Percentiles rank a stretch among this genome's conserved stretches.
phyloP scores from a whole-genome alignment of 1,284 basidiomycete genomes.

The Pseudozyma hubeiensis region DNA sequence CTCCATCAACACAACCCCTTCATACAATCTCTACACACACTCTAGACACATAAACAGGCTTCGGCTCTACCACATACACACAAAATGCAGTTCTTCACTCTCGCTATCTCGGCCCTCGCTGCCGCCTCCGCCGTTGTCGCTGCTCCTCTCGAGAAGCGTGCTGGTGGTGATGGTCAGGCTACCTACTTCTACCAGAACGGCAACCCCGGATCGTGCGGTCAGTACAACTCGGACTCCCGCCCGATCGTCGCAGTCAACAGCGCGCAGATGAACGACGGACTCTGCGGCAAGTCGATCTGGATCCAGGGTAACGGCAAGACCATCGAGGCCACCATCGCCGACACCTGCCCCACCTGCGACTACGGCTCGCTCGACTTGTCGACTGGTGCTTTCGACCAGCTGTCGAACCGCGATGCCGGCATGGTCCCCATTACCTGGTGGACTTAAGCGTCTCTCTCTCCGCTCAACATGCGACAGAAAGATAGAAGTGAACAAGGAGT shows the following conservation, averaged over 20 bases:
- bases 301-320: conserved; percentile 50
- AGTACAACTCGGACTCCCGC: conserved; percentile 42
- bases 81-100: conserved; percentile 53
- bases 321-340: conserved; percentile 39
- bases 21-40: not conserved
- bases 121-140: conserved; percentile 36
- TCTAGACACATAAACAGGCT: not conserved
- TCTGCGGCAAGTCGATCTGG: conserved; percentile 41
- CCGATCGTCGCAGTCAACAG: conserved; percentile 44
- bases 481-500: too few relatives aligned
- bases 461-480: not conserved
- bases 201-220: conserved; percentile 60
- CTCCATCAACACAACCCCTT: conserved; percentile 8
- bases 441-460: conserved; percentile 5
- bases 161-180: conserved; percentile 34
- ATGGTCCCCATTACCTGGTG: conserved; percentile 48
- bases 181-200: conserved; percentile 62
- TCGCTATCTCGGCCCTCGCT: conserved; percentile 41
- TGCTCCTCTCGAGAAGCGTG: conserved; percentile 38
- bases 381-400: conserved; percentile 51
- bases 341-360: conserved; percentile 57
- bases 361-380: conserved; percentile 52
- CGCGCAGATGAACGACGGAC: conserved; percentile 33
- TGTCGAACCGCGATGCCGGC: conserved; percentile 33
- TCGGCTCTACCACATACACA: conserved; percentile 2